These are phyloP conservation scores for Xylariaceae sp. DNA, from an alignment of 2,329 filamentous ascomycete genomes.

Conservation along the genomic window DNA sequence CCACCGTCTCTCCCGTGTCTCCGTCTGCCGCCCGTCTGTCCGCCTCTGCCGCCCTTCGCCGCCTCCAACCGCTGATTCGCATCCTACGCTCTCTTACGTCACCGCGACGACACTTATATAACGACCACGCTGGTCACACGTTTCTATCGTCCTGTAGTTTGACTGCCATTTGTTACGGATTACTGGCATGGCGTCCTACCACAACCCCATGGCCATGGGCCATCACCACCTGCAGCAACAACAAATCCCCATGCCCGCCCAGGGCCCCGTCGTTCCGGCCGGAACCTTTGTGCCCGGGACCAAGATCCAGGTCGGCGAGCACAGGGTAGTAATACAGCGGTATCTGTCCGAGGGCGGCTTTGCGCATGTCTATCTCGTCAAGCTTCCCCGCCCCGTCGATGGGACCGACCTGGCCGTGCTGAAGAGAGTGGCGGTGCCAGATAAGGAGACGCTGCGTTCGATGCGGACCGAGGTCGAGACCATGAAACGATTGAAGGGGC, in stretches of 20 bases:
- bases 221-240: constrained; percentile 36
- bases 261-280: constrained; percentile 47
- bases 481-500: constrained; percentile 98
- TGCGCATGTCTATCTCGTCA: constrained; percentile 95
- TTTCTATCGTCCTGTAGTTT: background rate
- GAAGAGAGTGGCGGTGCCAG: constrained; percentile 92
- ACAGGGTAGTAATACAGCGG: constrained; percentile 90
- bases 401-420: constrained; percentile 78
- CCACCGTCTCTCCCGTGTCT: constrained; percentile 16
- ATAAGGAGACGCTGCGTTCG: constrained; percentile 87
- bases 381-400: constrained; percentile 69
- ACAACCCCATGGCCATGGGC: constrained; percentile 28
- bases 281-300: constrained; percentile 91
- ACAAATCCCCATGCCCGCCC: constrained; percentile 31
- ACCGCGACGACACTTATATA: background rate
- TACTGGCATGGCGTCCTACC: constrained; percentile 29
- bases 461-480: constrained; percentile 99
- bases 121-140: constrained; percentile 6
- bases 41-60: constrained; percentile 14
- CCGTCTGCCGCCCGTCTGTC: constrained; percentile 8
- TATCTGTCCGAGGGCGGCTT: constrained; percentile 98
- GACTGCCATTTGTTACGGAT: background rate
- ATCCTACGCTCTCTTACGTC: constrained; percentile 10
- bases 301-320: constrained; percentile 91
- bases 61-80: background rate